Base-by-base conservation (phyloP, 768 basidiomycete genomes). In the Sarcodon aspratus region DNA sequence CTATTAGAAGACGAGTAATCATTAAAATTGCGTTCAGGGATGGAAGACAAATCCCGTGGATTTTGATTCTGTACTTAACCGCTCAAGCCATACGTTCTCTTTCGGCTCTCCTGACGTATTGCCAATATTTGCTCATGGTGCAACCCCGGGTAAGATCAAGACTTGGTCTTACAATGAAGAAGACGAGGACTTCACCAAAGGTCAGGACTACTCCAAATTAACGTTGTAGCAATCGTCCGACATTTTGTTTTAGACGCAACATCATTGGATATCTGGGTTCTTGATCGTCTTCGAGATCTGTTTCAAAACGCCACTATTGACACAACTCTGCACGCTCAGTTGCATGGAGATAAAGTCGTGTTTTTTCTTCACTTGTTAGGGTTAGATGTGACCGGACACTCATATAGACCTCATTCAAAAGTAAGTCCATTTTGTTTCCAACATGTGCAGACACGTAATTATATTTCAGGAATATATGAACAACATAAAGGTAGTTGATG, bases 61-160 rank as follows among this genome's bases (percentile, higher is more conserved):
- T 56, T 92, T 93, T 59, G 89, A 93, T 62, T 89, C 87, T 1
- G 79, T 92, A 11, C 88, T 93, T 63, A 93, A 92, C 57, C 83
- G 80, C 57, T 89, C 87, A 2, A 75, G 72, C 36, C 67, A 73
- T 17, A 87, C 87, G 0, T 93, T 79, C 59, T 83, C 85, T 1
- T 92, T 93, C 51, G 90, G 90, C 1, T 86, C 84, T 2, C 90
- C 90, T 0, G 90, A 93, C 61, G 92, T 93, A 46, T 63, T 92
- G 5, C 88, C 87, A 2, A 92, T 93, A 83, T 93, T 93, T 56
- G 67, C 78, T 7, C 72, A 76, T 15, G 85, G 86, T 13, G 85
- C 87, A 1, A 70, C 71, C 0, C 75, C 76, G 0, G 80, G 78
- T 0, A 84, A 74, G 56, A 85, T 93, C 1, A 70, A 74, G 42